phyloP scores from a whole-genome alignment of 129 eudicot species.

The Solidago caesia region DNA sequence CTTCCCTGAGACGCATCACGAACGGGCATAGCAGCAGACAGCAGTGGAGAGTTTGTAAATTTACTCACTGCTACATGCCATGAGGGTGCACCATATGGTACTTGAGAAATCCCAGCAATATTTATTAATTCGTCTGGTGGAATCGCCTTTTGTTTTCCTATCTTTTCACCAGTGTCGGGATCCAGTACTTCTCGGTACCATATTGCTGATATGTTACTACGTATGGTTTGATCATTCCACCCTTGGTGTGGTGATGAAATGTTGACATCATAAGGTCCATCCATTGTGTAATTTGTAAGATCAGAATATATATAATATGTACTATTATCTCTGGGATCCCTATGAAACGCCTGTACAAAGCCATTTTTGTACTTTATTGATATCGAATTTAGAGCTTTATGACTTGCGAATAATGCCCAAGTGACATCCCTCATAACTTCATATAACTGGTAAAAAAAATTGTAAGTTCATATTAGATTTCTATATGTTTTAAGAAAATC shows the following conservation, averaged over 20 bases:
- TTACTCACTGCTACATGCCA: conserved; percentile 98
- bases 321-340: conserved; percentile 82
- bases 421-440: conserved; percentile 83
- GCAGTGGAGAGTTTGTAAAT: conserved; percentile 71
- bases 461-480: conserved; percentile 20
- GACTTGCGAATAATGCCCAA: conserved; percentile 94
- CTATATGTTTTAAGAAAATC: neutral
- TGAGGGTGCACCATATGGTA: conserved; percentile 91
- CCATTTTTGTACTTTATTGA: conserved; percentile 86
- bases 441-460: conserved; percentile 58
- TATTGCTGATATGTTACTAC: conserved; percentile 65
- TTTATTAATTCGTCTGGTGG: conserved; percentile 89
- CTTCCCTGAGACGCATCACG: conserved; percentile 59
- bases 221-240: conserved; percentile 84
- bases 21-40: conserved; percentile 94
- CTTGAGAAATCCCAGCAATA: conserved; percentile 92
- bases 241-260: conserved; percentile 64
- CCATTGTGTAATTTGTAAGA: conserved; percentile 72
- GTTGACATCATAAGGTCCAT: conserved; percentile 42
- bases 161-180: conserved; percentile 75
- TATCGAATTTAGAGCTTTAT: conserved; percentile 78
- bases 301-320: conserved; percentile 91
- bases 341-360: conserved; percentile 94
- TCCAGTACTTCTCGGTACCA: conserved; percentile 87
- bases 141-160: conserved; percentile 61